phyloP scores from a whole-genome alignment of 257 asterid species.

The Solanum pinnatisectum region DNA sequence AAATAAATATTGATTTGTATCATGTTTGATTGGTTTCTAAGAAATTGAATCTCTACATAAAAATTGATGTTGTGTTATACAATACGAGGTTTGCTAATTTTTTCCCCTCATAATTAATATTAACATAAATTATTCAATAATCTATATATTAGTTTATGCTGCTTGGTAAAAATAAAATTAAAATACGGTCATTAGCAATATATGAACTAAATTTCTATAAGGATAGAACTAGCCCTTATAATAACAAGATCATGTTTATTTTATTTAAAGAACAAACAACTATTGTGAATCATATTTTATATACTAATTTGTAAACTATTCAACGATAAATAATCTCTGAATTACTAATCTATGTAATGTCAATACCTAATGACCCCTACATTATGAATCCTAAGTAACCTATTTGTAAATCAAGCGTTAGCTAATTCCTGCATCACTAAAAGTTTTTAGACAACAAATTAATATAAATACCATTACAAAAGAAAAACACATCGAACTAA shows the following conservation, averaged over 20 bases:
- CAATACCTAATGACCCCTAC: background rate
- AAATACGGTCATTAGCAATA: too few relatives aligned
- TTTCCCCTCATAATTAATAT: background rate
- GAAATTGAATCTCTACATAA: background rate
- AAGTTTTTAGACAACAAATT: background rate
- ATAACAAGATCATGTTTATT: background rate
- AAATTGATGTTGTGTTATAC: background rate
- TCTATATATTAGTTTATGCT: background rate
- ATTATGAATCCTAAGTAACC: background rate
- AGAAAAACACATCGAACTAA: too few relatives aligned
- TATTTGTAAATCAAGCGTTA: background rate
- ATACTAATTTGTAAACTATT: background rate
- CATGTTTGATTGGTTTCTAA: background rate
- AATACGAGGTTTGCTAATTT: background rate
- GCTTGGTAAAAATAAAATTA: background rate
- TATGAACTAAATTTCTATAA: background rate
- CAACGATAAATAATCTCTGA: background rate
- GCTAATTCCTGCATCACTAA: background rate
- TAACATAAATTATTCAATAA: background rate
- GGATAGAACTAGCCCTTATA: background rate
- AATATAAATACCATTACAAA: too few relatives aligned
- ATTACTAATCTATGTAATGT: too few relatives aligned
- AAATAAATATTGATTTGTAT: too few relatives aligned
- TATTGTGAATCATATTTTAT: too few relatives aligned
- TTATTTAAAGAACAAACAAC: background rate